Evolutionary conservation across 305 asterid species (phyloP).

Genomic region (Caryopteris hybrid): DNA sequence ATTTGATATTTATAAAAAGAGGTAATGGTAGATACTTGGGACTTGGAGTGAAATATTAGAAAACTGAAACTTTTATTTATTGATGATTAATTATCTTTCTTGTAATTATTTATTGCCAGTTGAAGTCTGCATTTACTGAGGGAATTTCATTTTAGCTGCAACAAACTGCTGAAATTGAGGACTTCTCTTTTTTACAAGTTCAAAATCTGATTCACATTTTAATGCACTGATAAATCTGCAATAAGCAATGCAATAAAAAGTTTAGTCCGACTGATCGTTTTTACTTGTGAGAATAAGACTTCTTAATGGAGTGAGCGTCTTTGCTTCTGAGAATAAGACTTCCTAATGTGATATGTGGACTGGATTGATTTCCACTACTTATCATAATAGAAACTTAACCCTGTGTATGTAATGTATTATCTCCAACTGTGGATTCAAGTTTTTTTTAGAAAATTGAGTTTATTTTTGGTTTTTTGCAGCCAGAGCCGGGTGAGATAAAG

Average conservation of each 20-base stretch:
- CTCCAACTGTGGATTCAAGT: not conserved
- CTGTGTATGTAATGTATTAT: not conserved
- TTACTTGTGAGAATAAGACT: constrained; percentile 4
- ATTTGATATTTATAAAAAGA: not conserved
- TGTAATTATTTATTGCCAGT: not conserved
- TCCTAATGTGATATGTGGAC: not conserved
- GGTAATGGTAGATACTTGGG: not conserved
- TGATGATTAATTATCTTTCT: not conserved
- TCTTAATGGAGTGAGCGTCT: too few species aligned
- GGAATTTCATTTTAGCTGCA: not conserved
- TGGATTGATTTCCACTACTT: not conserved
- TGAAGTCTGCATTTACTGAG: not conserved
- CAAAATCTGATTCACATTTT: not conserved
- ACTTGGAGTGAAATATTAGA: not conserved
- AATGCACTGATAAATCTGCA: not conserved
- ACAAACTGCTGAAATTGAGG: not conserved
- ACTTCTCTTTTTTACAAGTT: not conserved
- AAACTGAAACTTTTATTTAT: not conserved
- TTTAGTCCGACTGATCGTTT: not conserved
- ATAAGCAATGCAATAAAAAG: not conserved
- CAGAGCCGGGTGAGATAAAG: constrained; percentile 58
- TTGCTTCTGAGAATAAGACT: too few species aligned
- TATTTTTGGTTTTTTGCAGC: constrained; percentile 37
- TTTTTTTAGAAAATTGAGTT: not conserved
- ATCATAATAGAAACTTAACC: not conserved